phyloP scores from a whole-genome alignment of 768 basidiomycete genomes.

The Lentinula lateritia region DNA sequence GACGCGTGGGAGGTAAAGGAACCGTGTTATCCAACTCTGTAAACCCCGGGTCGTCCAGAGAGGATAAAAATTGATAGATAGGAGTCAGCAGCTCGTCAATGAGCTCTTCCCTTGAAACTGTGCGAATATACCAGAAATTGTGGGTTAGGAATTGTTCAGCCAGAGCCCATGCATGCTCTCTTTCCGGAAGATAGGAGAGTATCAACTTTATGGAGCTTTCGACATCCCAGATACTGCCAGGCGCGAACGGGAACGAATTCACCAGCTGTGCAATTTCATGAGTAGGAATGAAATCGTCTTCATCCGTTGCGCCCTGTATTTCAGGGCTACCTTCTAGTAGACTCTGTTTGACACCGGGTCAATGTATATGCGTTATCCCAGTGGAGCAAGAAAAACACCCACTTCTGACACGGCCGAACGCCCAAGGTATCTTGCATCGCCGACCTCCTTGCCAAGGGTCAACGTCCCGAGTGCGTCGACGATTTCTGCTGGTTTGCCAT shows the following conservation, averaged over 20 bases:
- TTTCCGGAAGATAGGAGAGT: constrained; percentile 22
- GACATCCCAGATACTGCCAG: constrained; percentile 14
- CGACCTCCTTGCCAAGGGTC: neutral
- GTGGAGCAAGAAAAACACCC: neutral
- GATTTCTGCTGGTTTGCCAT: neutral
- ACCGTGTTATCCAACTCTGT: neutral
- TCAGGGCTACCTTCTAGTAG: neutral
- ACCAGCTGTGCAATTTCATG: constrained; percentile 17
- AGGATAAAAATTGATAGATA: neutral
- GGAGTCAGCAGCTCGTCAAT: constrained; percentile 36
- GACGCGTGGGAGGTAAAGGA: constrained; percentile 17
- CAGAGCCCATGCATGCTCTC: constrained; percentile 34
- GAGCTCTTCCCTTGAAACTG: constrained; percentile 11
- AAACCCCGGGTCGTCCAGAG: constrained; percentile 15
- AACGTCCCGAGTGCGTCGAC: constrained; percentile 4
- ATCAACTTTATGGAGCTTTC: constrained; percentile 16
- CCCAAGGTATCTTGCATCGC: constrained; percentile 7
- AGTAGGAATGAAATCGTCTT: constrained; percentile 8
- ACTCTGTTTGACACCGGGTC: neutral
- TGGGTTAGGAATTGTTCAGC: constrained; percentile 38
- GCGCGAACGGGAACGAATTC: constrained; percentile 19
- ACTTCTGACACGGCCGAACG: constrained; percentile 10
- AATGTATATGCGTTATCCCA: neutral
- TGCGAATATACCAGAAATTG: constrained; percentile 15
- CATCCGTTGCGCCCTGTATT: neutral